Base-by-base conservation (phyloP, 1,139 yeast genomes). In the Saccharomyces hybrid region DNA sequence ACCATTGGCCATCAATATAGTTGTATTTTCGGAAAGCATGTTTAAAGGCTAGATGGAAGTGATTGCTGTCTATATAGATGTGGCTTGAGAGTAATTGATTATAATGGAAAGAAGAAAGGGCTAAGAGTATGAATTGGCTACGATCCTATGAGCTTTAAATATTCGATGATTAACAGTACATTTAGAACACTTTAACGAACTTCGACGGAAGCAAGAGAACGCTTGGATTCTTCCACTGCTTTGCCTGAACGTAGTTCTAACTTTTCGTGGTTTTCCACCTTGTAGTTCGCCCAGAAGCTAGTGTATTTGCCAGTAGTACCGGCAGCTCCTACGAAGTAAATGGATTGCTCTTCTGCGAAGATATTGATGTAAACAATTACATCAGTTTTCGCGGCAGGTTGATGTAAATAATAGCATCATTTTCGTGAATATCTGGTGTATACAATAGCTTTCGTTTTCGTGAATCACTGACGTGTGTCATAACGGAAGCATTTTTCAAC, bases 1-100 rank as follows among this genome's bases (percentile, higher is more conserved):
- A 60, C 79, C 78, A 61, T 74, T 66, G 32, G 75, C 73, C 76
- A 74, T 72, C 60, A 74, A 54, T 38, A 76, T 73, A 54, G 69
- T 55, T n/a, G 78, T 74, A 52, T 78, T 71, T 54, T 64, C 66
- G 53, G 62, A 65, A 42, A 64, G 57, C 68, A 64, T 64, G 2
- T 1, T 50, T 32, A 8, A 3, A 23, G 42, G 19, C 8, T 38
- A 38, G 5, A 34, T 38, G 4, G 25, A 38, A 38, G 5, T 38
- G 13, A 3, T 16, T 38, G 42, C 3, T 38, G 25, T 38, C 25
- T 38, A 16, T 38, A 16, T 14, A 16, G 5, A 38, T 38, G 5
- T 16, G 23, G 42, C 3, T 38, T 38, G 19, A 3, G 23, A 38
- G 13, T 38, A 14, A 16, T 14, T 38, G 42, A 38, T 38, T 38